Evolutionary conservation across 2,329 filamentous ascomycete species (phyloP), one percentile per base, ranked within the genome.

Genomic region (Trichoderma sp.): DNA sequence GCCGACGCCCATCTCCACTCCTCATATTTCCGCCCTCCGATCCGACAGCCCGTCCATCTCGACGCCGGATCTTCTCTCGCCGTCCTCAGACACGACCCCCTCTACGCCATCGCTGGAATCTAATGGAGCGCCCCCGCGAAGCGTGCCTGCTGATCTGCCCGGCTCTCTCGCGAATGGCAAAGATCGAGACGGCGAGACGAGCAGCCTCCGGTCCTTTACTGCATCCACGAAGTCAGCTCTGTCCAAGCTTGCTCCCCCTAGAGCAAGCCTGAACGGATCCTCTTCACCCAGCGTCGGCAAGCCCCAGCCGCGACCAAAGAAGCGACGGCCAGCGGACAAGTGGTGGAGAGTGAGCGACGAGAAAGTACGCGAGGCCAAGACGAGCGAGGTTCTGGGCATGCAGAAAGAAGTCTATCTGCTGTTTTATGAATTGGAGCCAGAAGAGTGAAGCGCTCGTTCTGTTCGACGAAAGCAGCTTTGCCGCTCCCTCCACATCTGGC

Each of bases 341-440:
- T 99, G 95, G 95, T 99, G 95, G 95, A 88, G 95, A 43, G 96
- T 99, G 69, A 97, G 93, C 69, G 95, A 99, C 75, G 95, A 99
- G 70, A 97, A 96, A 78, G 87, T 98, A 72, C 95, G 94, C 74
- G 94, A 98, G 78, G 90, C 92, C 70, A 97, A 93, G 81, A 98
- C 93, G 6, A 87, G 84, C 63, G 95, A 99, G 71, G 92, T 99
- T 7, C 77, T 99, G 65, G 87, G 88, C 7, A 97, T 97, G 93
- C 93, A 97, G 78, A 90, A 89, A 72, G 95, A 99, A 77, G 94
- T 98, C 0, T 99, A 99, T 76, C 80, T 99, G 74, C 78, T 99
- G 59, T 99, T 99, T 76, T 99, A 99, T 77, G 94, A 98, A 80
- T 80, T 96, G 71, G 90, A 94, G 69, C 82, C 81, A 70, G 76